Evolutionary conservation across 2,329 filamentous ascomycete species (phyloP).

Genomic region (Penicillium sp.): DNA sequence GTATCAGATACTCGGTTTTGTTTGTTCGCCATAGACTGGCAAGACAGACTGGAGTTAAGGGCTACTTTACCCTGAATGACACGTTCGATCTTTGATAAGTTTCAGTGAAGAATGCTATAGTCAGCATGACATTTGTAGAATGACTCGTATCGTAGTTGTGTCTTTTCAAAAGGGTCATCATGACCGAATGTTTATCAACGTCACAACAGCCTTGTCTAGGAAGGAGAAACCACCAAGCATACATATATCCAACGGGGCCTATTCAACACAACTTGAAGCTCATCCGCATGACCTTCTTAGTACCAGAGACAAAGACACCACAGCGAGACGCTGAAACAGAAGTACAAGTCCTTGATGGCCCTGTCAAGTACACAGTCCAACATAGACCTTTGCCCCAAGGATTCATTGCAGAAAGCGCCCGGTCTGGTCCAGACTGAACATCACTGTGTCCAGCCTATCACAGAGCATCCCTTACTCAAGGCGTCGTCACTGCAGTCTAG

Average conservation of each 20-base stretch:
- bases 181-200: too few species aligned
- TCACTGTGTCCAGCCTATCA: slow-evolving; percentile 13
- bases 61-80: slow-evolving; percentile 24
- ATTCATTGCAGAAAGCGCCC: slow-evolving; percentile 7
- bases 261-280: too few species aligned
- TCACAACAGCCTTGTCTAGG: too few species aligned
- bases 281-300: too few species aligned
- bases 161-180: too few species aligned
- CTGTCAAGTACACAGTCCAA: not conserved
- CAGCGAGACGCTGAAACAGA: too few species aligned
- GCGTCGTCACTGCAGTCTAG: slow-evolving; percentile 11
- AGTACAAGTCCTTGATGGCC: not conserved
- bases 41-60: slow-evolving; percentile 14
- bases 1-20: slow-evolving; percentile 7
- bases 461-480: slow-evolving; percentile 4
- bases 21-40: slow-evolving; percentile 14
- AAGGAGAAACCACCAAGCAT: too few species aligned
- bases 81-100: too few species aligned
- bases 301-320: too few species aligned
- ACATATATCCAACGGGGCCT: too few species aligned
- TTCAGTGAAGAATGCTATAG: not conserved
- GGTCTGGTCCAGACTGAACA: not conserved
- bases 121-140: slow-evolving; percentile 1
- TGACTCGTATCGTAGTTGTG: too few species aligned
- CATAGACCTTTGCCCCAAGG: slow-evolving; percentile 1